Evolutionary conservation across 306 rosid genomes (phyloP), one percentile per base, ranked within the genome.

Genomic region (Ziziphus jujuba): DNA sequence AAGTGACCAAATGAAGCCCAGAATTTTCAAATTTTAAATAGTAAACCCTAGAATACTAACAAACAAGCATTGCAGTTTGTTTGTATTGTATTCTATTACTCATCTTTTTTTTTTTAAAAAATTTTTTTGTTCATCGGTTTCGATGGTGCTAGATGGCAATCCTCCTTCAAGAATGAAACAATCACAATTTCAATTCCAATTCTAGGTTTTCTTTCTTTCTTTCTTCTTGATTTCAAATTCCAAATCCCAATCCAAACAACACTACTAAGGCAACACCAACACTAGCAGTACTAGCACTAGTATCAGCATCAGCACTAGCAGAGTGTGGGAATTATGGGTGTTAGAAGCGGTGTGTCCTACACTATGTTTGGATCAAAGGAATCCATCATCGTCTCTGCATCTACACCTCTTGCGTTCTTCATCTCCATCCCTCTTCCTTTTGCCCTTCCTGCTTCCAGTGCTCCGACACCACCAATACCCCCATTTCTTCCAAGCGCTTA

Each of bases 391-490:
- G 79, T 17, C 67, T 87, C 20, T 91, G 97, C 86, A n/a, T n/a
- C n/a, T n/a, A n/a, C n/a, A 91, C 97, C 19, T 81, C 96, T 10
- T 91, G 98, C 67, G 91, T 89, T 53, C 95, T 91, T 57, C 89
- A 79, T 7, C 95, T 87, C 70, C 87, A 89, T 60, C 96, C 90
- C 0, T 63, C 81, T 2, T 75, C 69, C 15, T 89, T 91, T 63
- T 91, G 98, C 76, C 95, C 96, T 2, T 40, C 45, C 11, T 91
- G 98, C 85, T 84, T 89, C 51, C 83, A 87, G 24, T 80, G 73
- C 73, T 81, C 64, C 23, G 87, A 88, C n/a, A 74, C 69, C 52
- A 71, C 87, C 59, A 75, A 58, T 52, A 16, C 20, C 8, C 83
- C 81, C 13, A 10, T 81, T 20, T 59, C 85, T 38, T 31, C 79